Conservation (phyloP, 1,139 yeast species). For the Meyerozyma guilliermondii region DNA sequence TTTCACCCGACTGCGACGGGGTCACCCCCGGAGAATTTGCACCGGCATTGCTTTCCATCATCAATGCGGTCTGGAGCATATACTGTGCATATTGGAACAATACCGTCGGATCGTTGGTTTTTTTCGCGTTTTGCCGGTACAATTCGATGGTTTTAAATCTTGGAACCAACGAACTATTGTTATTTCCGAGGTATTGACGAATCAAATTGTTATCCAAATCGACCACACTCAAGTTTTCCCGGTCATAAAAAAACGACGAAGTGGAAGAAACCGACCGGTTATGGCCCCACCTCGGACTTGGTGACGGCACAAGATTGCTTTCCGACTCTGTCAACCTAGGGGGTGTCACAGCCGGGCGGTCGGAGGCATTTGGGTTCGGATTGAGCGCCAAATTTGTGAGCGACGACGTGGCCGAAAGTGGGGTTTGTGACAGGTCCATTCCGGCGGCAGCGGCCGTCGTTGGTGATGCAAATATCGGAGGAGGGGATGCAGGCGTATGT, state of each 20-base stretch:
- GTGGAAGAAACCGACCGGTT: slow-evolving; percentile 36
- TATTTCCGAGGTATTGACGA: slow-evolving; percentile 51
- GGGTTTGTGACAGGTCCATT: slow-evolving; percentile 25
- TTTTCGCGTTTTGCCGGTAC: slow-evolving; percentile 81
- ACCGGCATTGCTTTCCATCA: slow-evolving; percentile 31
- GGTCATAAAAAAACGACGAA: slow-evolving; percentile 34
- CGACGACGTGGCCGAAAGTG: slow-evolving; percentile 32
- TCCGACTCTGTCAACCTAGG: slow-evolving; percentile 24
- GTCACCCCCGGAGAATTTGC: slow-evolving; percentile 7
- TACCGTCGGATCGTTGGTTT: slow-evolving; percentile 78
- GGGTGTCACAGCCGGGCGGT: not conserved
- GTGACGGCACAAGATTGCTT: slow-evolving; percentile 19
- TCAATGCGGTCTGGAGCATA: slow-evolving; percentile 78
- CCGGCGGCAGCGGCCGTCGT: slow-evolving; percentile 7
- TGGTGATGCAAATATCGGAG: slow-evolving; percentile 12
- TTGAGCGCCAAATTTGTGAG: slow-evolving; percentile 32
- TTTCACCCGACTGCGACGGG: slow-evolving; percentile 14
- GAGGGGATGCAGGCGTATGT: slow-evolving; percentile 11
- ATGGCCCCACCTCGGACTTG: slow-evolving; percentile 20
- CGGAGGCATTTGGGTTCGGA: slow-evolving; percentile 3
- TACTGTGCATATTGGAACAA: slow-evolving; percentile 90
- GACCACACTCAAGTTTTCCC: slow-evolving; percentile 32
- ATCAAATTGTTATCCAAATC: slow-evolving; percentile 40
- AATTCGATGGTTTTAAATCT: slow-evolving; percentile 82
- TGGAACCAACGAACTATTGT: slow-evolving; percentile 56